These are phyloP conservation scores for Alternaria arbusti DNA, from an alignment of 2,329 filamentous ascomycete genomes.

Conservation along the genomic window DNA sequence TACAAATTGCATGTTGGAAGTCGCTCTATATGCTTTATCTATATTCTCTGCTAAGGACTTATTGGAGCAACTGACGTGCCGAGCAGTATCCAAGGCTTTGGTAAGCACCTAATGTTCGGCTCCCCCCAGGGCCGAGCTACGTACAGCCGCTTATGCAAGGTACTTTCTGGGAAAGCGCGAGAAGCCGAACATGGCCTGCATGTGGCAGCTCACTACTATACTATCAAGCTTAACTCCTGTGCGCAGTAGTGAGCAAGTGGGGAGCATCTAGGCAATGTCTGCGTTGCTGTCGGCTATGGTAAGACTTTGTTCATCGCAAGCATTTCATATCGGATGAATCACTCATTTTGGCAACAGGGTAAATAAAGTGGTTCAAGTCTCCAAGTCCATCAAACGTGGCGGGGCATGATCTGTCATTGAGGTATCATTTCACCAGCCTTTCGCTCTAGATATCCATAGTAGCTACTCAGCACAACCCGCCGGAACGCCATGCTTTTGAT, in stretches of 20 bases:
- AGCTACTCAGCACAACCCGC: constrained; percentile 44
- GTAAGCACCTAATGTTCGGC: constrained; percentile 9
- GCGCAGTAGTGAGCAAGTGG: neutral
- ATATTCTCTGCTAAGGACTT: neutral
- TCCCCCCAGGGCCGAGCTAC: constrained; percentile 6
- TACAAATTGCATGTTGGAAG: neutral
- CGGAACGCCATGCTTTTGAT: constrained; percentile 45
- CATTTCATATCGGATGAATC: neutral
- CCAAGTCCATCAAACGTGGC: constrained; percentile 23
- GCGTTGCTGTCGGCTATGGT: neutral
- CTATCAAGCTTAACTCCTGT: too few species aligned
- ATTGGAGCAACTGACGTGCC: neutral
- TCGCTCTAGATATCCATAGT: constrained; percentile 34
- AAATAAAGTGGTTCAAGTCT: neutral
- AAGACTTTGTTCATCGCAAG: neutral
- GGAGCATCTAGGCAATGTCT: neutral
- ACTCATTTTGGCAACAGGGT: neutral
- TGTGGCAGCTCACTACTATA: too few species aligned
- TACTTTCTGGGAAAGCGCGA: neutral
- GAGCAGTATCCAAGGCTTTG: neutral
- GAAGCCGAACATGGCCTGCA: neutral
- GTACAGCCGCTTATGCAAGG: constrained; percentile 8
- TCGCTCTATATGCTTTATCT: neutral
- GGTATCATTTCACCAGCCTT: constrained; percentile 46
- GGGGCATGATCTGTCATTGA: constrained; percentile 44